Base-by-base conservation (phyloP, 2,329 filamentous ascomycete species). In the Coniochaeta ligniaria region DNA sequence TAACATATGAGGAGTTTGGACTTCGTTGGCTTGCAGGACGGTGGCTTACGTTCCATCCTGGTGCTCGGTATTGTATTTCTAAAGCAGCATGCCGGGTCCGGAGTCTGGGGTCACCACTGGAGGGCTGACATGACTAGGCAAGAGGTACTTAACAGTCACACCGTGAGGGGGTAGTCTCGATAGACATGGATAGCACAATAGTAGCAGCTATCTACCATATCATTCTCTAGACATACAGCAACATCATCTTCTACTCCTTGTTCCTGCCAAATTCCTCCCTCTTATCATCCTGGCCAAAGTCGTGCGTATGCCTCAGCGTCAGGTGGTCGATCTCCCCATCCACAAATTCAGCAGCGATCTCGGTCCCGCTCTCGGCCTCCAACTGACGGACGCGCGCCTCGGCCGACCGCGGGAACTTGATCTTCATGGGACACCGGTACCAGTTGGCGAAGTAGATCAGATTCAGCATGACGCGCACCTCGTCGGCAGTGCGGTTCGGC, bases 371-470 rank as follows among this genome's bases (percentile, higher is more conserved):
- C 20, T 16, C 14, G 16, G 16, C 11, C 22, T 60, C 59, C 17
- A 63, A 35, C 59, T 41, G 16, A 3, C 36, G 28, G 26, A 59
- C 31, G n/a, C 43, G n/a, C 17, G 36, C 20, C 36, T 45, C 35
- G 17, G 57, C 11, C n/a, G 11, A 31, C 6, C 22, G 20, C 14
- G 61, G 45, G 24, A 61, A 63, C 57, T 59, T 45, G 33, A 58
- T 58, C 38, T 41, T 41, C 38, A 41, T 41, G 3, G 38, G 38
- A n/a, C 3, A 41, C 1, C 77, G 69, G 58, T 84, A 84, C 81
- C 81, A 84, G 0, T 76, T 76, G 0, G 83, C 81, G 65, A 85
- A 86, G 67, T 83, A 81, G 52, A 85, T 83, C 74, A 83, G 78
- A 36, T 82, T 82, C n/a, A 86, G 70, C 83, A 86, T 86, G 22